Base-by-base conservation (phyloP, 1,284 basidiomycete genomes). In the Leccinum ponderosum region DNA sequence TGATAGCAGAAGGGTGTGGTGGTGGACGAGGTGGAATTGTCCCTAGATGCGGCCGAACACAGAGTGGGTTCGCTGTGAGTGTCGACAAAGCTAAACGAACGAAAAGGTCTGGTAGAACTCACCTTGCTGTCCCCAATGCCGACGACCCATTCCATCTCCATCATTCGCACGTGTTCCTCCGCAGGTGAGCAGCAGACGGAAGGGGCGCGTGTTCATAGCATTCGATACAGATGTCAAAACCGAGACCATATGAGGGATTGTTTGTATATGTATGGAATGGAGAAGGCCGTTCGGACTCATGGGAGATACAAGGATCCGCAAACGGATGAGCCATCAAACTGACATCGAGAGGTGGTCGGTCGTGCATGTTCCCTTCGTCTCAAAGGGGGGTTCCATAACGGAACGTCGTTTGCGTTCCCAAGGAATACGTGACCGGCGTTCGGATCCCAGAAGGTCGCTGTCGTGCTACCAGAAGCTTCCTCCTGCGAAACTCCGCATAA, bases 201-300 rank as follows among this genome's bases (percentile, higher is more conserved):
- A 91, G 87, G 12, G 85, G 82, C 8, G 89, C 89, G 47, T 84
- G 77, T 65, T 95, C 93, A 68, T 92, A 89, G 70, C 91, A 93
- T 73, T 95, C 93, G 63, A 96, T 85, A 73, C 93, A 95, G 44
- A 96, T 83, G 66, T 94, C 87, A 69, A 87, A 95, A 42, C 89
- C 88, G 57, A 81, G 77, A 25, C 85, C 86, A 27, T 77, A 70
- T 44, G 73, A 73, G 0, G 91, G 89, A 66, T 88, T 83, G 68
- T 90, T 90, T 25, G 80, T 79, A 17, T 75, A 68, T 3, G 64
- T 65, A 65, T 86, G 81, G 68, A 89, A 89, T 4, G 83, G 82
- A 57, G 84, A 77, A 20, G 70, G 71, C 4, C 76, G 73, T 31
- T 68, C 69, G 6, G 51, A 29, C 29, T 70, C 60, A 31, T 58